Evolutionary conservation across 495 filamentous ascomycete genomes (phyloP).

Genomic region (Talaromyces stipitatus): DNA sequence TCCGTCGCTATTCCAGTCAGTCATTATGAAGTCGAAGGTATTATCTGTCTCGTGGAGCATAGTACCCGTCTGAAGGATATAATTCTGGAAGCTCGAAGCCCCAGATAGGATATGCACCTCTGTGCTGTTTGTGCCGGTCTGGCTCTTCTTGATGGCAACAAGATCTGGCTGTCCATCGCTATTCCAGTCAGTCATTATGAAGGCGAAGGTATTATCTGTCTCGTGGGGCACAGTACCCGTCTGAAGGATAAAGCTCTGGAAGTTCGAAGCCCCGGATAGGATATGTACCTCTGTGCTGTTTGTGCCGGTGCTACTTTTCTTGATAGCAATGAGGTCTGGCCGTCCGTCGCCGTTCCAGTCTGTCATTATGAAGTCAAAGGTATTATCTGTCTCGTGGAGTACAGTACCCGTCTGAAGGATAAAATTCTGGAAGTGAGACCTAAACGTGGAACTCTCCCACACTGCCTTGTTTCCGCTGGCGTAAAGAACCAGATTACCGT

Average conservation of each 20-base stretch:
- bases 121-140: neutral
- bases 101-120: conserved; percentile 3
- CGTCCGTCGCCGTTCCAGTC: conserved; percentile 5
- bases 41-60: too few species aligned
- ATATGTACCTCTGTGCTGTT: conserved; percentile 6
- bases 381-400: neutral
- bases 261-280: neutral
- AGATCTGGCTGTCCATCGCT: conserved; percentile 5
- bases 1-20: too few species aligned
- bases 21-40: too few species aligned
- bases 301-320: conserved; percentile 1
- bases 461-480: too few species aligned
- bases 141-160: conserved; percentile 4
- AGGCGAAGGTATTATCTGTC: conserved; percentile 4
- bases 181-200: conserved; percentile 3
- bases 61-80: too few species aligned
- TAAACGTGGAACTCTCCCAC: too few species aligned
- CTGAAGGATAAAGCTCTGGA: too few species aligned
- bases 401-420: too few species aligned
- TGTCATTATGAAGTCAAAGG: conserved; percentile 3
- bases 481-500: too few species aligned
- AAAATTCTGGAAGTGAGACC: too few species aligned
- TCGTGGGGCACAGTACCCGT: conserved; percentile 1
- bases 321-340: conserved; percentile 5
- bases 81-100: too few species aligned